These are phyloP conservation scores for Eucalyptus polybractea DNA, from an alignment of 345 rosid genomes.

Conservation along the genomic window DNA sequence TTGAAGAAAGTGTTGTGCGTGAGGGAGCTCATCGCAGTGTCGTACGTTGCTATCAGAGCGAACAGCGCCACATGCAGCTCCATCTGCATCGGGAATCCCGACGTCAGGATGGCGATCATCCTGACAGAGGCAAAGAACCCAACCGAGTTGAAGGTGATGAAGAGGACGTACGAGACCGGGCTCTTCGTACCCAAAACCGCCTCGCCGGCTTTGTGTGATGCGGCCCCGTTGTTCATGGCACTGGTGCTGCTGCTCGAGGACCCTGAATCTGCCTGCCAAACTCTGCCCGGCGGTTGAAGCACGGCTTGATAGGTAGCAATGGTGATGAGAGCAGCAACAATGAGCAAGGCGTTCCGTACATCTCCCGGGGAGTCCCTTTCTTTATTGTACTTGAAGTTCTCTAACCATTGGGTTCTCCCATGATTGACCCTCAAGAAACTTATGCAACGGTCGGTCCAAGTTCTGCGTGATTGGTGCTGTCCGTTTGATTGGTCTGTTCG, in stretches of 20 bases:
- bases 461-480: not conserved
- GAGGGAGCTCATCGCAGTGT: not conserved
- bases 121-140: not conserved
- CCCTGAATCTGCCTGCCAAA: not conserved
- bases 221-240: not conserved
- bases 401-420: not conserved
- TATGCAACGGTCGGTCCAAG: not conserved
- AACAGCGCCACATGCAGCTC: not conserved
- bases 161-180: not conserved
- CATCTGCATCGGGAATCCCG: not conserved
- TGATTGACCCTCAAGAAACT: not conserved
- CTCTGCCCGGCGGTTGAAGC: not conserved
- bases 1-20: not conserved
- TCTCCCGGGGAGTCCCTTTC: not conserved
- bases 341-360: not conserved
- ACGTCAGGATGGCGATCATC: not conserved
- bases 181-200: not conserved
- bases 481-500: not conserved
- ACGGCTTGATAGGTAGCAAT: not conserved
- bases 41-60: not conserved
- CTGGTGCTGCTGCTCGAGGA: not conserved
- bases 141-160: not conserved
- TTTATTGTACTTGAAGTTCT: not conserved
- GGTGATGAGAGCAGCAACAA: not conserved
- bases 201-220: not conserved